These are phyloP conservation scores for Eurotiales sp. DNA, from an alignment of 2,329 filamentous ascomycete species.

Conservation along the genomic window DNA sequence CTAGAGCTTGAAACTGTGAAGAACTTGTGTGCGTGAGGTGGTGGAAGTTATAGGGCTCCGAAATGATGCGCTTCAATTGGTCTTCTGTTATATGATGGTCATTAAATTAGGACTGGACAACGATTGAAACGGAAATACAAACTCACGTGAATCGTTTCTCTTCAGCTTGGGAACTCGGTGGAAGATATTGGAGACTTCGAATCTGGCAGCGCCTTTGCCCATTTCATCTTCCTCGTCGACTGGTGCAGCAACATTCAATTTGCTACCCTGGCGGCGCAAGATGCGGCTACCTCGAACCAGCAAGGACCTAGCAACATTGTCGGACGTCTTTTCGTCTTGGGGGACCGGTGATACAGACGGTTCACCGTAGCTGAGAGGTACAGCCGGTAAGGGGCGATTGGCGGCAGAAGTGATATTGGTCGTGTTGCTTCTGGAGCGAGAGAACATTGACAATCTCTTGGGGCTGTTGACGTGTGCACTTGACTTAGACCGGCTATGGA, in stretches of 20 bases:
- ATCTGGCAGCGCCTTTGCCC: conserved; percentile 26
- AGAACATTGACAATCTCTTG: conserved; percentile 39
- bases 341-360: conserved; percentile 24
- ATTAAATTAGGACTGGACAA: conserved; percentile 4
- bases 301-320: conserved; percentile 37
- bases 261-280: conserved; percentile 45
- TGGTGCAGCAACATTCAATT: conserved; percentile 40
- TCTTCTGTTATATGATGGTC: conserved; percentile 27
- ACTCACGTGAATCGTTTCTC: conserved; percentile 35
- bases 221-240: conserved; percentile 39
- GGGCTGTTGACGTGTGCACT: conserved; percentile 34
- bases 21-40: conserved; percentile 59
- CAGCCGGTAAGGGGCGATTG: conserved; percentile 41
- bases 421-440: conserved; percentile 42
- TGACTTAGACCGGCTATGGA: conserved; percentile 34
- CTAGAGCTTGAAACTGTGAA: conserved; percentile 51
- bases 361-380: conserved; percentile 35
- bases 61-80: conserved; percentile 51
- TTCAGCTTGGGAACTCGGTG: conserved; percentile 27
- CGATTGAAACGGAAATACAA: not conserved
- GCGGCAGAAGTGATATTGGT: conserved; percentile 50
- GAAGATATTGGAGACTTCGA: conserved; percentile 32
- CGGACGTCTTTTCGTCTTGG: conserved; percentile 32
- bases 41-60: conserved; percentile 62
- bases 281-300: conserved; percentile 45